phyloP scores from a whole-genome alignment of 176 grass and related monocot genomes.

The Rhipidocladum racemiflorum region DNA sequence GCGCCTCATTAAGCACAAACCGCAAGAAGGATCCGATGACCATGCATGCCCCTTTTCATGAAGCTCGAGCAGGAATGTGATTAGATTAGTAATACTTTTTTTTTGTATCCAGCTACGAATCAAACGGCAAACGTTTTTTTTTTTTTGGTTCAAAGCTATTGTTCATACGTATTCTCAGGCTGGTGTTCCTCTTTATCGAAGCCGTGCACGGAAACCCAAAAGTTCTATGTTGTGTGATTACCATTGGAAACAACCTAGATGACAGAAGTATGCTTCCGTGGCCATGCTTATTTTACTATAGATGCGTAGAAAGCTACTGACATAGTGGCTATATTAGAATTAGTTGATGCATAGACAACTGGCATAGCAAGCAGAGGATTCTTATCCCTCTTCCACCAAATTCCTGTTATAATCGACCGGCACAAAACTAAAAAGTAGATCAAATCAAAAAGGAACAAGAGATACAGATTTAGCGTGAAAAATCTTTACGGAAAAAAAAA shows the following conservation, averaged over 20 bases:
- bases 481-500: too few relatives aligned
- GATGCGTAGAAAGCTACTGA: constrained; percentile 24
- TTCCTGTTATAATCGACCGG: too few relatives aligned
- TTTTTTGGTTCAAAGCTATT: background rate
- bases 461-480: too few relatives aligned
- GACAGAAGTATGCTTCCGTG: constrained; percentile 18
- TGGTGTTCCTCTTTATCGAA: constrained; percentile 21
- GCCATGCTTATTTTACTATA: background rate
- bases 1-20: constrained; percentile 15
- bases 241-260: constrained; percentile 6
- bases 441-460: too few relatives aligned
- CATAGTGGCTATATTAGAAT: background rate
- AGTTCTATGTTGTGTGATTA: constrained; percentile 26
- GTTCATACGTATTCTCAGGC: constrained; percentile 9
- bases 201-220: constrained; percentile 35
- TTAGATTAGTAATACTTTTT: constrained; percentile 10
- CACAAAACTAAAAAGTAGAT: too few relatives aligned
- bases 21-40: constrained; percentile 19
- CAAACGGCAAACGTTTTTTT: background rate
- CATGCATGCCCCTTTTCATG: background rate
- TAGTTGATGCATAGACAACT: background rate
- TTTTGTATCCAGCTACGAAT: background rate
- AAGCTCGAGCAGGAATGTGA: constrained; percentile 9
- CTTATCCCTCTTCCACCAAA: background rate
- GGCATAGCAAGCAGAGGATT: constrained; percentile 4